These are phyloP conservation scores for Phylloporus rhodoxanthus DNA, from an alignment of 768 basidiomycete genomes.

Conservation along the genomic window DNA sequence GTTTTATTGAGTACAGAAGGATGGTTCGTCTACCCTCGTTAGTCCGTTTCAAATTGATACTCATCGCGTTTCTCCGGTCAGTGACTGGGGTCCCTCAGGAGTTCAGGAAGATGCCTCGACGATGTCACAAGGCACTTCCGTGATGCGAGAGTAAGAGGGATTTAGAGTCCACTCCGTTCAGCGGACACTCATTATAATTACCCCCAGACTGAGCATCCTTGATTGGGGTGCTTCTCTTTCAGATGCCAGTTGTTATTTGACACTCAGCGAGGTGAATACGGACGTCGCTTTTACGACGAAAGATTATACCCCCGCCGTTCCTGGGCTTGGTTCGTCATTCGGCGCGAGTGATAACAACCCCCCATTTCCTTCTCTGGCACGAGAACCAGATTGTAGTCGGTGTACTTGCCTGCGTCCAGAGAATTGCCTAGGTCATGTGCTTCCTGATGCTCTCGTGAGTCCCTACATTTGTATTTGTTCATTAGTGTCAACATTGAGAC, in stretches of 20 bases:
- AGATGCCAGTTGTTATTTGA: background rate
- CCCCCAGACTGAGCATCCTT: background rate
- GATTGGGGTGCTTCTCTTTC: background rate
- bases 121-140: background rate
- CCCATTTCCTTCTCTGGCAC: background rate
- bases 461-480: background rate
- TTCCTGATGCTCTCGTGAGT: background rate
- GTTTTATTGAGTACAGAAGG: background rate
- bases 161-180: background rate
- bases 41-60: background rate
- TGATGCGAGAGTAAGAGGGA: background rate
- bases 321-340: background rate
- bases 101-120: background rate
- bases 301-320: background rate
- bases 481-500: background rate
- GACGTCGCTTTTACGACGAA: background rate
- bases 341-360: no score
- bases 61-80: background rate
- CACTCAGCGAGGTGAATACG: background rate
- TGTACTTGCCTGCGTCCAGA: background rate
- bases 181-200: background rate
- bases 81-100: background rate
- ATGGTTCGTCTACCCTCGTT: background rate
- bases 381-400: background rate
- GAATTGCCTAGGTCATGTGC: background rate